Evolutionary conservation across 164 flowering plant genomes (phyloP).

Genomic region (Vitis labrusca): DNA sequence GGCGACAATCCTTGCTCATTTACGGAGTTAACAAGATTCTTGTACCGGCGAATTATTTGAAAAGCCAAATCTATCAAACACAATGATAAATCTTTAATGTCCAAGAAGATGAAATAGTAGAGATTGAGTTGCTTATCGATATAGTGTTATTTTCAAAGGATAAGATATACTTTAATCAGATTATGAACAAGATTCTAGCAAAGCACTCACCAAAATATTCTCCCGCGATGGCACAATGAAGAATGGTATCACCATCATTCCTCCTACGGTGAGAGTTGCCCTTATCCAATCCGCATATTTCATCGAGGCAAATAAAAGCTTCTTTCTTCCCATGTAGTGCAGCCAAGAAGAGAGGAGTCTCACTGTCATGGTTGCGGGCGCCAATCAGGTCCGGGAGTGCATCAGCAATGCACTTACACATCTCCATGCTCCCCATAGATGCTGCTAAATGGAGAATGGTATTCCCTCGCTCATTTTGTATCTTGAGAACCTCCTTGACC

Average conservation of each 20-base stretch:
- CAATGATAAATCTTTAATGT: too few species aligned
- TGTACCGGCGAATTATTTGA: too few species aligned
- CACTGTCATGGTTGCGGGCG: conserved; percentile 16
- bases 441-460: conserved; percentile 40
- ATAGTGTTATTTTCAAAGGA: too few species aligned
- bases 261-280: conserved; percentile 1
- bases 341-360: conserved; percentile 37
- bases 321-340: conserved; percentile 29
- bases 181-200: too few species aligned
- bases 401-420: conserved; percentile 21
- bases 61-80: too few species aligned
- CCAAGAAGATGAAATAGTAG: too few species aligned
- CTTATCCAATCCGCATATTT: neutral
- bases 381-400: neutral
- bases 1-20: too few species aligned
- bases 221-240: conserved; percentile 35
- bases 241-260: conserved; percentile 32
- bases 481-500: neutral
- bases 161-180: too few species aligned
- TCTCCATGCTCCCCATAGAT: conserved; percentile 22
- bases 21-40: too few species aligned
- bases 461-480: conserved; percentile 19
- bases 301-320: conserved; percentile 27
- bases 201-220: conserved; percentile 27
- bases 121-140: too few species aligned